These are phyloP conservation scores for Calonectria naviculata DNA, from an alignment of 2,329 filamentous ascomycete genomes.

Conservation along the genomic window DNA sequence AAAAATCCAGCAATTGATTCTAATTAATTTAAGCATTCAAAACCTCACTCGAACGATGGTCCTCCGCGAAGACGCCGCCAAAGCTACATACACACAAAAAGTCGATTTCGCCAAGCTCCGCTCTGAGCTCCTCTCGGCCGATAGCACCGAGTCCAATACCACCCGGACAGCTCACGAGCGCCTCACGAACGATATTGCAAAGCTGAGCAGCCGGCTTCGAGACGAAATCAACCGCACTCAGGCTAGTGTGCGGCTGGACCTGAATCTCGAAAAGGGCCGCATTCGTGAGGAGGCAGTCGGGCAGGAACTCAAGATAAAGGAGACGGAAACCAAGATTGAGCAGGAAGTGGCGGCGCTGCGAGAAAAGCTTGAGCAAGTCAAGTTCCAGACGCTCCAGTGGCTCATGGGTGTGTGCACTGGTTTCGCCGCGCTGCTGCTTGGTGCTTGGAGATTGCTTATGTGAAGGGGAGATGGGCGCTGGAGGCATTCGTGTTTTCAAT, in stretches of 20 bases:
- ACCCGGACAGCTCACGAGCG: conserved; percentile 92
- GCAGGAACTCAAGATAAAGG: conserved; percentile 98
- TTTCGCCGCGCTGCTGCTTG: conserved; percentile 73
- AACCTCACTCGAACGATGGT: conserved; percentile 99
- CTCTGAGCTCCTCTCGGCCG: conserved; percentile 90
- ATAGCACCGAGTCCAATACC: conserved; percentile 89
- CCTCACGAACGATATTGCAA: conserved; percentile 93
- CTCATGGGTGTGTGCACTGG: conserved; percentile 86
- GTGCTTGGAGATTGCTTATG: conserved; percentile 79
- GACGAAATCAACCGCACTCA: conserved; percentile 97
- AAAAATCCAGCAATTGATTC: not conserved
- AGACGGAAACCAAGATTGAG: conserved; percentile 98
- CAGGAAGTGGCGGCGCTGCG: conserved; percentile 92
- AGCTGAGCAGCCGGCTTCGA: conserved; percentile 87
- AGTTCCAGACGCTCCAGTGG: conserved; percentile 98
- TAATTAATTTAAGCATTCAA: conserved; percentile 74
- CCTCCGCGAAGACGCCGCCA: conserved; percentile 89
- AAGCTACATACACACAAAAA: conserved; percentile 85
- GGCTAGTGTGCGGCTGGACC: conserved; percentile 88
- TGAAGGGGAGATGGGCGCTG: conserved; percentile 42
- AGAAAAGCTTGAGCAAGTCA: conserved; percentile 95
- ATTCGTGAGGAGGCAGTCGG: conserved; percentile 96
- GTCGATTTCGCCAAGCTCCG: conserved; percentile 98
- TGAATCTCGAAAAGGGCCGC: conserved; percentile 96
- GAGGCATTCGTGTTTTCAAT: not conserved